Conservation (phyloP, 2,329 filamentous ascomycete species). For the Aureobasidium sp. region DNA sequence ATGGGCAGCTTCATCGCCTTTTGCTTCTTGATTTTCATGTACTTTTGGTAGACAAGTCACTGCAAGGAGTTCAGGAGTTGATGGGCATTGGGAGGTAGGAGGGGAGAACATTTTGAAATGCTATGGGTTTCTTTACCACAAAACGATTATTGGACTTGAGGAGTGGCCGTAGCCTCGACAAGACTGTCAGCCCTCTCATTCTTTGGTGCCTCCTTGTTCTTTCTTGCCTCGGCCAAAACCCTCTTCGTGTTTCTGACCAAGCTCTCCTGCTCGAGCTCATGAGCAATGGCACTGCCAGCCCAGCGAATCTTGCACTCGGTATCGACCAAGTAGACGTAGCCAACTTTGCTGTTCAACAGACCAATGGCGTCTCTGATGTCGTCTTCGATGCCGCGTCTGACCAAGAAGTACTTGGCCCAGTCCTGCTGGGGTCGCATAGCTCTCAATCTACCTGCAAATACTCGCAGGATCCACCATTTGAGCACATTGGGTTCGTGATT, state of each 20-base stretch:
- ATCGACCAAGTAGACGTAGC: slow-evolving; percentile 89
- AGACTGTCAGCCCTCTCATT: neutral
- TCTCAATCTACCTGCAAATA: slow-evolving; percentile 45
- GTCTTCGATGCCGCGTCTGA: slow-evolving; percentile 48
- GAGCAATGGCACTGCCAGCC: slow-evolving; percentile 71
- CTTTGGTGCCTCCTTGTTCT: neutral
- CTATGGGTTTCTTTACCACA: neutral
- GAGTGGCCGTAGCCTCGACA: neutral
- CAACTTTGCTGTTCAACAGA: slow-evolving; percentile 81
- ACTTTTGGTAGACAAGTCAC: slow-evolving; percentile 49
- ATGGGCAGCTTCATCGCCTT: slow-evolving; percentile 85
- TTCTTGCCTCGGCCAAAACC: slow-evolving; percentile 48
- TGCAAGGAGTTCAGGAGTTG: slow-evolving; percentile 1
- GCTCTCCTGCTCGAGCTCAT: slow-evolving; percentile 57
- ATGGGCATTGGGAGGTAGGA: neutral
- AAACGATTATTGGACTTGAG: neutral
- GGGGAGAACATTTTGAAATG: neutral
- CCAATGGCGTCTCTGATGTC: slow-evolving; percentile 51
- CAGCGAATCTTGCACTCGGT: slow-evolving; percentile 82
- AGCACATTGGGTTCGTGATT: slow-evolving; percentile 79
- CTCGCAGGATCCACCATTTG: slow-evolving; percentile 47
- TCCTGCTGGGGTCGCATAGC: slow-evolving; percentile 39
- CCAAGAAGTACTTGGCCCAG: slow-evolving; percentile 51
- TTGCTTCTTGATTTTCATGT: slow-evolving; percentile 81
- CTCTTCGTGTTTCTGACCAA: slow-evolving; percentile 57